phyloP scores from a whole-genome alignment of 305 asterid species.

The Solanum aculeatissimum region DNA sequence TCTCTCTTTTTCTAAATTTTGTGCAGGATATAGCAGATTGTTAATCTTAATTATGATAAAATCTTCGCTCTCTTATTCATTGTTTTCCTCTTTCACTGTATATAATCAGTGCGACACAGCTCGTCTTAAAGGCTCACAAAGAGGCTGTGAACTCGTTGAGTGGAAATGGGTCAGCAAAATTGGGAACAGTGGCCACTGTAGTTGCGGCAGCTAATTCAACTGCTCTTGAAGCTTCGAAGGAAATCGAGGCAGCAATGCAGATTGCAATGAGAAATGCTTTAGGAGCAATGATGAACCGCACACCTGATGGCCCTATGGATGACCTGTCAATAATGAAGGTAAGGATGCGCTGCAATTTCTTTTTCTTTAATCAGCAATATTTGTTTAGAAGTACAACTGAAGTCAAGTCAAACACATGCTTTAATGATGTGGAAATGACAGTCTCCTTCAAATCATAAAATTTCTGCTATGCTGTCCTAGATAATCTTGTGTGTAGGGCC shows the following conservation, averaged over 20 bases:
- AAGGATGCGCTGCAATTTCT: conserved; percentile 2
- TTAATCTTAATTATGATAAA: neutral
- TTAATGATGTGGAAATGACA: neutral
- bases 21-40: neutral
- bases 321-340: conserved; percentile 97
- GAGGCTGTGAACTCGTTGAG: conserved; percentile 96
- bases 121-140: conserved; percentile 92
- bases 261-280: conserved; percentile 85
- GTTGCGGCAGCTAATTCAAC: conserved; percentile 99
- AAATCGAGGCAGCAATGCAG: conserved; percentile 95
- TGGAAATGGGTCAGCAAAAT: conserved; percentile 84
- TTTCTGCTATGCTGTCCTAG: neutral
- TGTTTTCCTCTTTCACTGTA: conserved; percentile 1
- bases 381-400: neutral
- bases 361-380: neutral
- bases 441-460: neutral
- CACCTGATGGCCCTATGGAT: conserved; percentile 81
- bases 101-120: conserved; percentile 75
- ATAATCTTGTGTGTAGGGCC: neutral
- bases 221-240: conserved; percentile 93
- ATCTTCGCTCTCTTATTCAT: neutral
- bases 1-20: neutral
- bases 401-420: neutral
- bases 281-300: conserved; percentile 70
- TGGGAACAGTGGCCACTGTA: conserved; percentile 96